Percentiles rank a stretch among this genome's conserved stretches.
These are phyloP conservation scores for Nothophytophthora sp. DNA, from an alignment of 352 stramenopile genomes.

Conservation along the genomic window DNA sequence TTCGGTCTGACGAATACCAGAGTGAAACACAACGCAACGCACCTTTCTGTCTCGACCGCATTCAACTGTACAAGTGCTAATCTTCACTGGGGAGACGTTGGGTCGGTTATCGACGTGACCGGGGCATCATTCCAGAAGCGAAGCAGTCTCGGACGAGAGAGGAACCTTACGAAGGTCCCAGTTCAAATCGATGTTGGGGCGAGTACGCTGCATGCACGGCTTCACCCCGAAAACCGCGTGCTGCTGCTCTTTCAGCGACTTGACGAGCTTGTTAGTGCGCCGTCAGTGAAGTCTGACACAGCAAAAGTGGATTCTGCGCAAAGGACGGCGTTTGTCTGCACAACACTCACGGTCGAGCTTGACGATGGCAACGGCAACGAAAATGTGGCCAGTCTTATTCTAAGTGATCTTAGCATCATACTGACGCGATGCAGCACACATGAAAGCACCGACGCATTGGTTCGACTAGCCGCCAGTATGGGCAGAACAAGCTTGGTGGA, in stretches of 20 bases:
- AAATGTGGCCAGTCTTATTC: constrained; percentile 6
- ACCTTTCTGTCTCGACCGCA: constrained; percentile 18
- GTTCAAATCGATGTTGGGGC: constrained; percentile 28
- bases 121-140: constrained; percentile 21
- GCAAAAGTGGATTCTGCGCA: constrained; percentile 22
- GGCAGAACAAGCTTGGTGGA: constrained; percentile 5
- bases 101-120: constrained; percentile 16
- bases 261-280: constrained; percentile 41
- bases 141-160: constrained; percentile 23
- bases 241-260: constrained; percentile 49
- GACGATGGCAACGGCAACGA: neutral
- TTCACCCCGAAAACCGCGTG: constrained; percentile 34
- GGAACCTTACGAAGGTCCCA: constrained; percentile 21
- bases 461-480: constrained; percentile 29
- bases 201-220: constrained; percentile 12
- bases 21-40: constrained; percentile 23
- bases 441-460: constrained; percentile 41
- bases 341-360: constrained; percentile 23
- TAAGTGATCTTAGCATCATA: constrained; percentile 37
- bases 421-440: constrained; percentile 38
- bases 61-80: constrained; percentile 31
- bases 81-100: constrained; percentile 22
- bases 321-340: constrained; percentile 30
- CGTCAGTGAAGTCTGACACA: constrained; percentile 8
- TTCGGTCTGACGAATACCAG: constrained; percentile 28